Evolutionary conservation across 208 protist genomes (phyloP).

Genomic region (Acanthamoeba divionensis): DNA sequence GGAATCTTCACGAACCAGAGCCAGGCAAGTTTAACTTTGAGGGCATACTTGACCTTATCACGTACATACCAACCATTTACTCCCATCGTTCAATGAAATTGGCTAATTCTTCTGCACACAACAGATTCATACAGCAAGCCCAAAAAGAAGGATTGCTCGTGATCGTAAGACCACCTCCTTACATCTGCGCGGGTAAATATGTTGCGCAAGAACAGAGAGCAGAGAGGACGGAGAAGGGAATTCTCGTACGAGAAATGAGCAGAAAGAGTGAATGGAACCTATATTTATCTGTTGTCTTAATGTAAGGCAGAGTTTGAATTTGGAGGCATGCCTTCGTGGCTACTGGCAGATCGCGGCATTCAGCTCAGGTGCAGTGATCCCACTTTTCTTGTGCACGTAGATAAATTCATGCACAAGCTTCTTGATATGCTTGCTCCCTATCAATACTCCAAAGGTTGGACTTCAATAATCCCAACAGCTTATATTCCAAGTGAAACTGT

Average conservation of each 20-base stretch:
- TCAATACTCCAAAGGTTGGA: background rate
- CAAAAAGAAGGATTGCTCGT: background rate
- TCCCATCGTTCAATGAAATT: no score
- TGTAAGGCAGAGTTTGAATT: constrained; percentile 8
- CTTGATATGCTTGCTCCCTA: background rate
- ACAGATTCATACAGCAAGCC: constrained; percentile 3
- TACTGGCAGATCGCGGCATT: background rate
- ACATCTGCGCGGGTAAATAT: background rate
- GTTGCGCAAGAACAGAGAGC: no score
- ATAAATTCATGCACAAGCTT: background rate
- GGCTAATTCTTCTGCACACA: no score
- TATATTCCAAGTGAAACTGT: no score
- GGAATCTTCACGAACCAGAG: constrained; percentile 4
- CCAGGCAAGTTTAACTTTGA: background rate
- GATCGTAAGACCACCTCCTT: constrained; percentile 15
- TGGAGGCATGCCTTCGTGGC: background rate
- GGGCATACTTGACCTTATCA: background rate
- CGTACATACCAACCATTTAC: no score
- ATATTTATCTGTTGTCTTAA: no score
- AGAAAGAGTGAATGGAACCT: no score
- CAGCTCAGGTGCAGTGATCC: constrained; percentile 2
- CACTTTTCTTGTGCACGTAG: background rate
- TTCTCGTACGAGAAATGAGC: background rate
- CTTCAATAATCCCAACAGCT: no score
- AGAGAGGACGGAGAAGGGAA: background rate